phyloP scores from a whole-genome alignment of 169 alveolate genomes.

The Eimeria brunetti region DNA sequence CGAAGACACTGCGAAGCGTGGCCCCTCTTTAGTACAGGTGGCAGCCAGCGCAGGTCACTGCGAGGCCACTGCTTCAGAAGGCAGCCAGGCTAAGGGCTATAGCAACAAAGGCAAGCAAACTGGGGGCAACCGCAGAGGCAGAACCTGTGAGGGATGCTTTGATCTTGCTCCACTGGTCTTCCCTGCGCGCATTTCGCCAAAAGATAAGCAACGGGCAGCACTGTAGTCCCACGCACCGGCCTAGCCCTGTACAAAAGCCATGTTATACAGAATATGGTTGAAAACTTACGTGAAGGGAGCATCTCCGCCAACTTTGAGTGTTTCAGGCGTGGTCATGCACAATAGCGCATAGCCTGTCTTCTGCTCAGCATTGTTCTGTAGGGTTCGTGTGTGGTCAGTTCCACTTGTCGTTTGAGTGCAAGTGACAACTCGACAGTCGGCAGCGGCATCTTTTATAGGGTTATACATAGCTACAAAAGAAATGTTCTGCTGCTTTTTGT shows the following conservation, averaged over 20 bases:
- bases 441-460: neutral
- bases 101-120: neutral
- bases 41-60: neutral
- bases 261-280: neutral
- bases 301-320: neutral
- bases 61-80: neutral
- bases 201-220: neutral
- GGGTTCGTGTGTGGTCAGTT: too few species aligned
- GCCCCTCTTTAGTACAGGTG: neutral
- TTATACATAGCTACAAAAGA: constrained; percentile 8
- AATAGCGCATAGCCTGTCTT: neutral
- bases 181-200: constrained; percentile 1
- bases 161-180: neutral
- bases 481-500: neutral
- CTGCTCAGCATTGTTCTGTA: too few species aligned
- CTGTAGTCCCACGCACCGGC: too few species aligned
- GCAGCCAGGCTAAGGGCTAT: neutral
- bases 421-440: neutral
- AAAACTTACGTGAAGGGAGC: neutral
- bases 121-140: neutral
- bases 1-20: neutral
- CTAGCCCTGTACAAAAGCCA: neutral
- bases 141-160: neutral
- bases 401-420: neutral
- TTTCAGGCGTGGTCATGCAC: neutral